Evolutionary conservation across 257 asterid genomes (phyloP).

Genomic region (Thymus mandschuricus): DNA sequence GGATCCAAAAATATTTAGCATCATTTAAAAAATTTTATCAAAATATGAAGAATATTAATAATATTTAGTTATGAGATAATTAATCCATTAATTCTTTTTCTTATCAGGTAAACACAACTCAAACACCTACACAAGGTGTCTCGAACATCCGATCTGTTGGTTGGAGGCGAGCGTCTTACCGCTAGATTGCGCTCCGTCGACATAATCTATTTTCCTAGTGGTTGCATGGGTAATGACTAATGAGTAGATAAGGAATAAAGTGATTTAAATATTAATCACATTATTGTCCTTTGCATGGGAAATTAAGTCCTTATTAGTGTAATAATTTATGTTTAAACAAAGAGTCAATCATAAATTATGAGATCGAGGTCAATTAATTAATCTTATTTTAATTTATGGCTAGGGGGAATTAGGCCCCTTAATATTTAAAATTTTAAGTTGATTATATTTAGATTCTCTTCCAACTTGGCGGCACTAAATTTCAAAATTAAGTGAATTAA

Average conservation of each 20-base stretch:
- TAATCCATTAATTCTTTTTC: no score
- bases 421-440: not conserved
- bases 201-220: conserved; percentile 9
- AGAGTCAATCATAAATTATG: not conserved
- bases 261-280: conserved; percentile 13
- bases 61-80: conserved; percentile 2
- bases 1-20: conserved; percentile 2
- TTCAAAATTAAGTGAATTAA: not conserved
- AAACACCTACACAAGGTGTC: no score
- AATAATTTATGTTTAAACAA: not conserved
- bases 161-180: no score
- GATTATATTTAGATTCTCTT: no score
- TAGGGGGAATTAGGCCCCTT: not conserved
- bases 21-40: not conserved
- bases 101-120: no score
- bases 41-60: no score
- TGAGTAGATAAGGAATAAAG: conserved; percentile 26
- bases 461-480: not conserved
- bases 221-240: conserved; percentile 19
- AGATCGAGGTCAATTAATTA: not conserved
- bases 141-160: no score
- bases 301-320: not conserved
- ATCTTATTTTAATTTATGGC: not conserved
- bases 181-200: no score
- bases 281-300: conserved; percentile 12